Evolutionary conservation across 352 stramenopile species (phyloP).

Genomic region (Phytophthora multivora): DNA sequence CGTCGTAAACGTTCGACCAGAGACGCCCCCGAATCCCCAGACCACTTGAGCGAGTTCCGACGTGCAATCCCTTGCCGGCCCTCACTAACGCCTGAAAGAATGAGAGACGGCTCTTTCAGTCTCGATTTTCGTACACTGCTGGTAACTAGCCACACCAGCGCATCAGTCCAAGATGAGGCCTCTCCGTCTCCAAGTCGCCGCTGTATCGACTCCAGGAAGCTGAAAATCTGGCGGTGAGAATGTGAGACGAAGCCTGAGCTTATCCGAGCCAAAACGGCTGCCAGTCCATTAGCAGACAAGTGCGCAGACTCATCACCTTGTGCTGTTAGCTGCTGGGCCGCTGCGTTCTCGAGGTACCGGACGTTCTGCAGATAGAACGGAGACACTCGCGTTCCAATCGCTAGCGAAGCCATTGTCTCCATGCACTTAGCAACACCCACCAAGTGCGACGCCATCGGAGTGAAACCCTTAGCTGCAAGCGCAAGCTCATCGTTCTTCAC

Average conservation of each 20-base stretch:
- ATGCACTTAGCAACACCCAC: conserved; percentile 26
- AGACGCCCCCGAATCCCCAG: conserved; percentile 4
- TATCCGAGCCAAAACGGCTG: conserved; percentile 12
- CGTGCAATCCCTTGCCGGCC: background rate
- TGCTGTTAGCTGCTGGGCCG: conserved; percentile 7
- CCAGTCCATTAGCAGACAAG: background rate
- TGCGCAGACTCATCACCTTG: conserved; percentile 6
- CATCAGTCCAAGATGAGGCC: background rate
- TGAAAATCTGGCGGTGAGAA: conserved; percentile 37
- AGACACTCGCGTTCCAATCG: conserved; percentile 11
- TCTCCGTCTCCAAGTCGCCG: background rate
- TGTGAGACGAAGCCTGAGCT: conserved; percentile 29
- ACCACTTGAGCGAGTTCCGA: conserved; percentile 9
- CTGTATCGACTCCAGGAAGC: conserved; percentile 21
- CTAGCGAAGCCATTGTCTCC: conserved; percentile 14
- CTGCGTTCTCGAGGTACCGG: conserved; percentile 34
- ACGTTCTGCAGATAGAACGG: conserved; percentile 38
- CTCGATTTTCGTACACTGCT: background rate
- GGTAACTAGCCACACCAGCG: conserved; percentile 17
- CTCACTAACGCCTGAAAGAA: background rate
- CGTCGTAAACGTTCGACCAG: conserved; percentile 34
- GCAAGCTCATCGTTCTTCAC: conserved; percentile 7
- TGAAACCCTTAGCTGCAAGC: background rate
- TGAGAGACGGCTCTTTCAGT: background rate
- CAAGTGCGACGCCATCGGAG: conserved; percentile 7